Conservation (phyloP, 2,329 filamentous ascomycete species). For the Clarireedia homoeocarpa region DNA sequence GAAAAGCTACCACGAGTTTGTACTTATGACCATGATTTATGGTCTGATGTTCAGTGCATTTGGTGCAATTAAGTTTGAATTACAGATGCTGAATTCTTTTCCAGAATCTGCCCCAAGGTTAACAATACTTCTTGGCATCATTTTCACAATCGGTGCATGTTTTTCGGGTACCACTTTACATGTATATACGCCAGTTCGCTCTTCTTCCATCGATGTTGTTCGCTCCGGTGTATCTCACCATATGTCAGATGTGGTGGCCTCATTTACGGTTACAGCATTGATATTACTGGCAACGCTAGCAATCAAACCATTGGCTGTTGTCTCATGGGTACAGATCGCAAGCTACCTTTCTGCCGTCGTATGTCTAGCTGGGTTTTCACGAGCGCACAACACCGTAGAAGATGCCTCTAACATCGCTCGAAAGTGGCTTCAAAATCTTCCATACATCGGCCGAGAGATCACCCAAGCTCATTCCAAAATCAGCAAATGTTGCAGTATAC, state of each 20-base stretch:
- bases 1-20: slow-evolving; percentile 13
- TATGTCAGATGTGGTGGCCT: slow-evolving; percentile 8
- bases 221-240: slow-evolving; percentile 10
- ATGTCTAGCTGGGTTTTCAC: neutral
- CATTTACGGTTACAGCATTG: slow-evolving; percentile 12
- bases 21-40: slow-evolving; percentile 20
- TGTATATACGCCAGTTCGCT: slow-evolving; percentile 19
- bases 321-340: slow-evolving; percentile 17
- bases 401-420: neutral
- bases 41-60: slow-evolving; percentile 15
- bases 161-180: slow-evolving; percentile 17
- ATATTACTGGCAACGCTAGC: slow-evolving; percentile 13
- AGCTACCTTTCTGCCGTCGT: slow-evolving; percentile 10
- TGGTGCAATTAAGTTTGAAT: slow-evolving; percentile 3
- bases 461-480: no score
- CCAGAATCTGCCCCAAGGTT: neutral
- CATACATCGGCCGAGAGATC: slow-evolving; percentile 2
- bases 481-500: no score
- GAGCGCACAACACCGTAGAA: neutral
- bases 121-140: neutral
- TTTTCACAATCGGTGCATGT: slow-evolving; percentile 11
- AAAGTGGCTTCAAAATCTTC: slow-evolving; percentile 3
- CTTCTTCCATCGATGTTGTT: slow-evolving; percentile 8
- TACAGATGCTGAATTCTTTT: neutral
- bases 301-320: slow-evolving; percentile 13